A percentile compares a stretch with the other conserved stretches of the same genome.
These are phyloP conservation scores for Alternaria arborescens DNA, from an alignment of 2,329 filamentous ascomycete genomes.

Conservation along the genomic window DNA sequence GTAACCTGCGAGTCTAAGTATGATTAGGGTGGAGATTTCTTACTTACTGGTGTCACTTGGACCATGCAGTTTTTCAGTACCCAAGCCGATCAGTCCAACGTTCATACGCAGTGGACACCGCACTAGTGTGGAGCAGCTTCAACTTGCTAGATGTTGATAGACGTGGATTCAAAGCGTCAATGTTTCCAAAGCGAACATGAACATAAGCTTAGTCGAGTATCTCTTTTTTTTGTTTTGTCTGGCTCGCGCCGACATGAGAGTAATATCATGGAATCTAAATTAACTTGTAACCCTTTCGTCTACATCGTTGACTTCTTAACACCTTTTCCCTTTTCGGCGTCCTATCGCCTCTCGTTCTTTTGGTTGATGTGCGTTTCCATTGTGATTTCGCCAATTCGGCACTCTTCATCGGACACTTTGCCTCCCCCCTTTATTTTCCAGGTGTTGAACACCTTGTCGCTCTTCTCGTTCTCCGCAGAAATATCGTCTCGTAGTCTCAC, in stretches of 20 bases:
- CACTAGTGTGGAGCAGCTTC: background rate
- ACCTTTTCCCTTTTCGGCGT: background rate
- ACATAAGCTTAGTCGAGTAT: background rate
- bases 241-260: constrained; percentile 2
- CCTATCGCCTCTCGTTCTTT: constrained; percentile 23
- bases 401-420: constrained; percentile 39
- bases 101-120: background rate
- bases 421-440: constrained; percentile 43
- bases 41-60: background rate
- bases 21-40: background rate
- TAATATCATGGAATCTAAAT: constrained; percentile 17
- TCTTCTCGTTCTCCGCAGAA: constrained; percentile 27
- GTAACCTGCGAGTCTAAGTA: constrained; percentile 11
- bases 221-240: background rate
- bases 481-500: constrained; percentile 42
- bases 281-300: background rate
- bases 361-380: constrained; percentile 38
- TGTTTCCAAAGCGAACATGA: background rate
- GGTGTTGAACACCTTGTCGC: constrained; percentile 35
- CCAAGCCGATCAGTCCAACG: background rate
- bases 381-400: constrained; percentile 32
- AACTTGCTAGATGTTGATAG: background rate
- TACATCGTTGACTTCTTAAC: background rate
- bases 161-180: too few species aligned
- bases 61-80: background rate